Conservation (phyloP, 495 filamentous ascomycete genomes). For the Lasiosphaeria miniovina region DNA sequence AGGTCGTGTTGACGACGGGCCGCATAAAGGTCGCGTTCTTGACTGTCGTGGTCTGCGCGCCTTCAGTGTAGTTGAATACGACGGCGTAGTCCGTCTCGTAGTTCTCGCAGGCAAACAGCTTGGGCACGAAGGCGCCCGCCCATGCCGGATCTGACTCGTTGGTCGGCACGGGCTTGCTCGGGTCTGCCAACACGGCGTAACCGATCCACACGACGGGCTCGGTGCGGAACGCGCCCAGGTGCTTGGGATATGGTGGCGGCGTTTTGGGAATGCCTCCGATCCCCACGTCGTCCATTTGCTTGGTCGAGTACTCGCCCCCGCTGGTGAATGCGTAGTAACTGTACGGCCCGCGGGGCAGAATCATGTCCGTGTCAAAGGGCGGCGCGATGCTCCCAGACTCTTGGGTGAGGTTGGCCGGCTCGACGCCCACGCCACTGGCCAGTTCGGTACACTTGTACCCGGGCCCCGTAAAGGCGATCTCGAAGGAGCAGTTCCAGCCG, state of each 20-base stretch:
- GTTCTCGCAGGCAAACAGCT: slow-evolving; percentile 39
- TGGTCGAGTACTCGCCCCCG: slow-evolving; percentile 35
- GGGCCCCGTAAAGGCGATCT: slow-evolving; percentile 32
- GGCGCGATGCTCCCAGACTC: slow-evolving; percentile 27
- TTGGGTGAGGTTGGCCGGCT: slow-evolving; percentile 25
- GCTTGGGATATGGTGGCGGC: slow-evolving; percentile 30
- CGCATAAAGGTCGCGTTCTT: slow-evolving; percentile 23
- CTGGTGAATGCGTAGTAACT: slow-evolving; percentile 36
- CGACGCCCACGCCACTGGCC: slow-evolving; percentile 31
- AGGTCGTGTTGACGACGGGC: slow-evolving; percentile 38
- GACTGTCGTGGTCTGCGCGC: slow-evolving; percentile 27
- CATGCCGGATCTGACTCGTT: slow-evolving; percentile 24
- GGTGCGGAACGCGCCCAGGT: slow-evolving; percentile 37
- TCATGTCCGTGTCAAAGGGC: slow-evolving; percentile 30
- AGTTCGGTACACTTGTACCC: slow-evolving; percentile 38
- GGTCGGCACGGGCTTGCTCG: slow-evolving; percentile 19
- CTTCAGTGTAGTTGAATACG: slow-evolving; percentile 31
- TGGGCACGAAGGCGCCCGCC: slow-evolving; percentile 32
- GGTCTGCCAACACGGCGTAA: slow-evolving; percentile 25
- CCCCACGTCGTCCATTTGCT: slow-evolving; percentile 32
- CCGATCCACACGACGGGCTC: slow-evolving; percentile 39
- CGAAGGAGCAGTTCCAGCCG: slow-evolving; percentile 39
- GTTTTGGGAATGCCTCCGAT: slow-evolving; percentile 29
- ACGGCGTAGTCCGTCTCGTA: slow-evolving; percentile 37
- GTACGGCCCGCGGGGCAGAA: slow-evolving; percentile 31